These are phyloP conservation scores for Kuraishia piskuri DNA, from an alignment of 805 yeast species.

Conservation along the genomic window DNA sequence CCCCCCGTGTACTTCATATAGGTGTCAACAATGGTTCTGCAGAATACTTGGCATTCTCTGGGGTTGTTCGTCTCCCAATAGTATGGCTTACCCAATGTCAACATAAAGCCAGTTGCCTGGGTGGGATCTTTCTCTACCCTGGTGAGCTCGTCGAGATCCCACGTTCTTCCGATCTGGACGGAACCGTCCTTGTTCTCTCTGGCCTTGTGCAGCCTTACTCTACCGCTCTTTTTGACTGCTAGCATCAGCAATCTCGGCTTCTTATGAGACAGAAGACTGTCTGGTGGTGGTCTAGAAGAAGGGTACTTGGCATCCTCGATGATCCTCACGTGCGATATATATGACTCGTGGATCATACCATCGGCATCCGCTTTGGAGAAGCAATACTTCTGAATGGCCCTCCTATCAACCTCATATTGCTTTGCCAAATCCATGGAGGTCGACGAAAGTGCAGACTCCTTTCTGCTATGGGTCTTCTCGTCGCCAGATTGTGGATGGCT, in stretches of 20 bases:
- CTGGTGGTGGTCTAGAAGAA: slow-evolving; percentile 56
- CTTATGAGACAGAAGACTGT: slow-evolving; percentile 35
- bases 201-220: slow-evolving; percentile 75
- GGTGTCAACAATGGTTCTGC: slow-evolving; percentile 41
- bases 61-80: slow-evolving; percentile 69
- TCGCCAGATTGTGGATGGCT: background rate
- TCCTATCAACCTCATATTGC: slow-evolving; percentile 50
- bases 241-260: slow-evolving; percentile 56
- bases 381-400: slow-evolving; percentile 36
- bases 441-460: background rate
- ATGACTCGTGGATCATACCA: slow-evolving; percentile 40
- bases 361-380: slow-evolving; percentile 37
- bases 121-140: slow-evolving; percentile 44
- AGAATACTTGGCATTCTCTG: slow-evolving; percentile 51
- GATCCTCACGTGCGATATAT: slow-evolving; percentile 69
- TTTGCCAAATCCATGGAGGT: slow-evolving; percentile 34
- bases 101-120: slow-evolving; percentile 46
- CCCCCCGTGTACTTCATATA: slow-evolving; percentile 51
- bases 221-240: slow-evolving; percentile 56
- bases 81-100: slow-evolving; percentile 66
- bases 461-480: background rate
- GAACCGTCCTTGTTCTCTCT: slow-evolving; percentile 66
- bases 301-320: slow-evolving; percentile 71
- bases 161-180: slow-evolving; percentile 86
- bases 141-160: slow-evolving; percentile 72